Evolutionary conservation across 257 asterid species (phyloP), one percentile per base, ranked within the genome.

Genomic region (Nicotiana benthamiana): DNA sequence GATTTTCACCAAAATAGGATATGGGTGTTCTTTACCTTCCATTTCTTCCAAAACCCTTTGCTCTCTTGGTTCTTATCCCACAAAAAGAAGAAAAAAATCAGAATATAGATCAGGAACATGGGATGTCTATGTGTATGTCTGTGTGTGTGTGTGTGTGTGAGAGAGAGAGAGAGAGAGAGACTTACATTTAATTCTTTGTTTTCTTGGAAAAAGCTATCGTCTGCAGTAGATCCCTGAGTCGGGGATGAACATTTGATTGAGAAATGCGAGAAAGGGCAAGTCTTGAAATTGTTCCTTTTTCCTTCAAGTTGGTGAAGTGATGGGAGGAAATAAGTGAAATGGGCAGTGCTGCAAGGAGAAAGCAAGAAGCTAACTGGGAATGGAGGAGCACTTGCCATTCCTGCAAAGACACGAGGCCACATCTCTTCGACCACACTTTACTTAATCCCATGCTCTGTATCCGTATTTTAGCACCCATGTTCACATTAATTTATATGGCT

Each of bases 21-120:
- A 46, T 7, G 9, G 62, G 10, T 26, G 3, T 11, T 54, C 43
- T 22, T 77, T 79, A 86, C 88, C 89, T 84, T 86, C 89, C 89
- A 87, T 86, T 84, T 86, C 84, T 75, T 86, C 88, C 87, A 88
- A 60, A 88, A 81, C 59, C 88, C 87, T 67, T 34, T 64, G 16
- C 20, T 78, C 48, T 80, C 84, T 77, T 75, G 80, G 75, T 61
- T 84, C 86, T 83, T 53, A 70, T 4, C 12, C 13, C 34, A 22
- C 77, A 18, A 59, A 22, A 61, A 75, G 80, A 74, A 43, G 12
- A 13, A 65, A 0, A 12, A n/a, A 27, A 48, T 51, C 5, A 17
- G 53, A 6, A 53, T 7, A 17, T 4, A 40, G 17, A 48, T 30
- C 34, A 30, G 52, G 3, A 48, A 61, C n/a, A 75, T 70, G 60